Conservation (phyloP, 305 asterid species). For the Coffea humblotiana region DNA sequence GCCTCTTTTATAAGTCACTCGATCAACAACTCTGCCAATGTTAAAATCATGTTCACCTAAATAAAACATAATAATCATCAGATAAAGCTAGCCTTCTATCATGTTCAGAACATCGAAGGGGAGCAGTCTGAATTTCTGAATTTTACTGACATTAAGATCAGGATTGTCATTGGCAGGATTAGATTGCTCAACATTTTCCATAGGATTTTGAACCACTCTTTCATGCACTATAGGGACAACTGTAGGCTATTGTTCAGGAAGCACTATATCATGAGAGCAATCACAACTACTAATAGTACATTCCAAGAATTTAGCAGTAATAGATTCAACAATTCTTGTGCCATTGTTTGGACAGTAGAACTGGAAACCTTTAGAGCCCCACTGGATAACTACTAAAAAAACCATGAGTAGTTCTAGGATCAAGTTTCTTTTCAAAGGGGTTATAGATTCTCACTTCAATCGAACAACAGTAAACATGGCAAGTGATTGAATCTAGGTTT, state of each 20-base stretch:
- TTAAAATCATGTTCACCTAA: too few relatives aligned
- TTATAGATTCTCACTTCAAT: background rate
- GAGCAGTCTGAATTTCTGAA: too few relatives aligned
- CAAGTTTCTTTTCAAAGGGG: background rate
- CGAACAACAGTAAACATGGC: background rate
- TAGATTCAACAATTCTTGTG: background rate
- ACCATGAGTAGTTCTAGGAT: background rate
- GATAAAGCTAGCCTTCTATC: background rate
- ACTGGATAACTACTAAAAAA: background rate
- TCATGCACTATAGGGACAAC: background rate
- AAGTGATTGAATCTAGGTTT: background rate
- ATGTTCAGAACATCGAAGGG: background rate
- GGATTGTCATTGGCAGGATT: background rate
- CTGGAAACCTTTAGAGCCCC: background rate
- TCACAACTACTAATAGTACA: background rate
- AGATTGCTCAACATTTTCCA: background rate
- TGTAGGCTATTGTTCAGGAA: background rate
- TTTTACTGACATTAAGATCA: background rate
- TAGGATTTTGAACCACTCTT: background rate
- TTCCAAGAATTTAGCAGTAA: background rate
- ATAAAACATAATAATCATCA: background rate
- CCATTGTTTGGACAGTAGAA: background rate
- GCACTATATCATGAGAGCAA: background rate
- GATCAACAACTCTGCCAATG: background rate
- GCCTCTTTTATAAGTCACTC: background rate